phyloP scores from a whole-genome alignment of 2,329 filamentous ascomycete genomes.

The Trichoderma simmonsii region DNA sequence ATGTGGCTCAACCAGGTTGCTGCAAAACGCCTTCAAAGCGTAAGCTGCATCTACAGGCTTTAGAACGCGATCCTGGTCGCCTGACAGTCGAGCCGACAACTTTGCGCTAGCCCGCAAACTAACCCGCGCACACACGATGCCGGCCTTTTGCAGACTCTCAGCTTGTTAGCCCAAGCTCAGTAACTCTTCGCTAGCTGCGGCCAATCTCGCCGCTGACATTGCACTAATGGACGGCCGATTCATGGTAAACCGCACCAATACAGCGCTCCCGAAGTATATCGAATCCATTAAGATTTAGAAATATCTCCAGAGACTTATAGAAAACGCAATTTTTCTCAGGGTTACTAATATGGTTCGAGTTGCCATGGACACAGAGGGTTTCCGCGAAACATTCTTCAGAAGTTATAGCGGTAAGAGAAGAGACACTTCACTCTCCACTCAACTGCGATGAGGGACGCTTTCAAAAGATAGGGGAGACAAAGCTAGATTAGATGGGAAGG shows the following conservation, averaged over 20 bases:
- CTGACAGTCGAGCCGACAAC: not conserved
- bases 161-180: not conserved
- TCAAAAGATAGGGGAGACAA: not conserved
- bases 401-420: not conserved
- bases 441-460: not conserved
- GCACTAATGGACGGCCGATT: not conserved
- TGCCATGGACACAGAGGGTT: not conserved
- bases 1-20: not conserved
- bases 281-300: not conserved
- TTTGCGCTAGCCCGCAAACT: not conserved
- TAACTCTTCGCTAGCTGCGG: not conserved
- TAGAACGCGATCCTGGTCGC: not conserved
- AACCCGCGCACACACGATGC: not conserved
- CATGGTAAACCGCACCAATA: not conserved
- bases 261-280: not conserved
- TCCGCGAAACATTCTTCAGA: rapidly evolving
- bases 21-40: not conserved
- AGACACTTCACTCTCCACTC: no score
- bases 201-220: not conserved
- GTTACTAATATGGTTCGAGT: not conserved
- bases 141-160: not conserved
- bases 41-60: not conserved
- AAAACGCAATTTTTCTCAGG: not conserved
- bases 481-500: no score
- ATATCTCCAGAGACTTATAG: not conserved